Conservation (phyloP, 2,329 filamentous ascomycete species). For the Hirsutella thompsonii region DNA sequence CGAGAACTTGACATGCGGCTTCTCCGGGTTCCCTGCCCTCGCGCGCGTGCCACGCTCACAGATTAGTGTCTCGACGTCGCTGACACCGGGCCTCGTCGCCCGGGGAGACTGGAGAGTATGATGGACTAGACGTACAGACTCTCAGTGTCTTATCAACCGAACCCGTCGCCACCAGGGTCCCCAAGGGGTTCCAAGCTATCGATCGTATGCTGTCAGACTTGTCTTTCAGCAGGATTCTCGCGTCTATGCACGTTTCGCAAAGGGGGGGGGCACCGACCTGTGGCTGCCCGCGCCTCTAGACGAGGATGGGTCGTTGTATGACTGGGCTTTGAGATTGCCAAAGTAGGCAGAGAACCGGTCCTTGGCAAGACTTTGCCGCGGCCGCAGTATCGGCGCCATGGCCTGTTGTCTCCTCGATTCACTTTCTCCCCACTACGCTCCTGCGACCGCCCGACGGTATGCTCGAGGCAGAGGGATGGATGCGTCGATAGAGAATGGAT, state of each 20-base stretch:
- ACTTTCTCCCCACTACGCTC: neutral
- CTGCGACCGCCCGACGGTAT: neutral
- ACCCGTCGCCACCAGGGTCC: slow-evolving; percentile 74
- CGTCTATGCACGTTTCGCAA: too few species aligned
- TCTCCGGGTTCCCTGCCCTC: slow-evolving; percentile 59
- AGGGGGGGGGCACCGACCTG: slow-evolving; percentile 30
- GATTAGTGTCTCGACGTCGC: neutral
- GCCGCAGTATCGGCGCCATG: slow-evolving; percentile 30
- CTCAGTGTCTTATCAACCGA: slow-evolving; percentile 56
- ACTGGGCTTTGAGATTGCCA: slow-evolving; percentile 53
- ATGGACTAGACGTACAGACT: slow-evolving; percentile 43
- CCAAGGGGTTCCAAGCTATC: slow-evolving; percentile 81
- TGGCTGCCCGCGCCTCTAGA: slow-evolving; percentile 41
- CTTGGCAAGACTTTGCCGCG: slow-evolving; percentile 48
- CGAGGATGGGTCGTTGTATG: slow-evolving; percentile 51
- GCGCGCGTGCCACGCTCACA: too few species aligned
- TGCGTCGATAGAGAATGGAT: too few species aligned
- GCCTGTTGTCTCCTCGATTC: neutral
- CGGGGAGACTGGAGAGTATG: neutral
- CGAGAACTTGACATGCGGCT: slow-evolving; percentile 58
- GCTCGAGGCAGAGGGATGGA: too few species aligned
- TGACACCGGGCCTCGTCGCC: neutral
- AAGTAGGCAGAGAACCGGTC: slow-evolving; percentile 58
- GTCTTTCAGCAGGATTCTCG: neutral
- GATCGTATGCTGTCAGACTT: slow-evolving; percentile 49